Base-by-base conservation (phyloP, 164 flowering plant genomes). In the Vitis cinerea region DNA sequence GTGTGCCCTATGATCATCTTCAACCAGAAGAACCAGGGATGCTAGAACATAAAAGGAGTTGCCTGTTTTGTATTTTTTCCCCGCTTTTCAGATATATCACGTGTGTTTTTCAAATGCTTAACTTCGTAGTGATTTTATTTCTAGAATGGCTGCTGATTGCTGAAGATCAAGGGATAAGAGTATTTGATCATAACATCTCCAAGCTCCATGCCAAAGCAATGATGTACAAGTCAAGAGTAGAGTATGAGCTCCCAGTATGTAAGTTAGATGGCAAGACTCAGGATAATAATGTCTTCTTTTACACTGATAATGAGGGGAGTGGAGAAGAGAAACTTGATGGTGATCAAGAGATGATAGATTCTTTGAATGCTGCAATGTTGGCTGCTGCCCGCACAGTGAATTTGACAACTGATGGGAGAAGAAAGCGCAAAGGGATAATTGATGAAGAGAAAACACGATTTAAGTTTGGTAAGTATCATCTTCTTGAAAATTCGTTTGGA, bases 61-160 rank as follows among this genome's bases (percentile, higher is more conserved):
- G 37, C 61, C 29, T 19, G 27, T 23, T 59, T 37, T 37, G 44
- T 37, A 37, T 31, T 23, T 59, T 10, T 2, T 59, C 10, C 37
- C 61, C 13, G 0, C 5, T 27, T 27, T 27, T 59, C 61, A 59
- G 37, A 19, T 27, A 8, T 59, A 59, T 59, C 12, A 59, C 2
- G 7, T 19, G 10, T 0, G 0, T 59, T 19, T 9, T 12, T 59
- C 31, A 59, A 59, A 59, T 23, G 61, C 29, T 51, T 63, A 23
- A 50, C 55, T 63, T 15, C 27, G 47, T 27, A 49, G 9, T 57
- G 13, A 9, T 68, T 17, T 23, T 13, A 27, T 66, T 57, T 68
- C 3, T 72, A 83, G 86, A 70, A 62, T 83, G 82, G 82, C 67
- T 81, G 2, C 72, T 79, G 4, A 47, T 58, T 64, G 74, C 75